phyloP scores from a whole-genome alignment of 495 filamentous ascomycete species.

The Sordaria brevicollis region DNA sequence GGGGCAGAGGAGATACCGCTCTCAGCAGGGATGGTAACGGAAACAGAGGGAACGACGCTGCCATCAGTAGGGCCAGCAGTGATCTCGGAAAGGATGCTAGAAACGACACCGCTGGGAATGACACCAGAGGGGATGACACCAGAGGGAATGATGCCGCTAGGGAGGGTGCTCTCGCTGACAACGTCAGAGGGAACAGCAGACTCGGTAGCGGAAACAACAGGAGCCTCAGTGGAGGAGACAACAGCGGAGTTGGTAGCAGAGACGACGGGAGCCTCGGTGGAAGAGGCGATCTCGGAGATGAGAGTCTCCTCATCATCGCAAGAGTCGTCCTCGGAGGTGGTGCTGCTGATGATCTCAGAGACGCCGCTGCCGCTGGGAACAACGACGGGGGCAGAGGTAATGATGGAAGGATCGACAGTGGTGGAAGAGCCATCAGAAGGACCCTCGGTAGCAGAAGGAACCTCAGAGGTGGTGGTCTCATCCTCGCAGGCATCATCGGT shows the following conservation, averaged over 20 bases:
- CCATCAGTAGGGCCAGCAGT: not conserved
- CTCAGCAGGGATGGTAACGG: not conserved
- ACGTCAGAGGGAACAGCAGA: not conserved
- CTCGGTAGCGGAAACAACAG: not conserved
- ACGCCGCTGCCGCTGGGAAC: not conserved
- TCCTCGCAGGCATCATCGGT: not conserved
- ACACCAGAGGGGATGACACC: not conserved
- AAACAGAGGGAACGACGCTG: not conserved
- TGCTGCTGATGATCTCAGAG: not conserved
- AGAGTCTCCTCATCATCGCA: conserved; percentile 8
- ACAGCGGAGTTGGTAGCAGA: conserved; percentile 1
- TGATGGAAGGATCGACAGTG: not conserved
- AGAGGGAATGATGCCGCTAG: not conserved
- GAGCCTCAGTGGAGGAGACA: not conserved
- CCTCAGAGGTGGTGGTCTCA: not conserved
- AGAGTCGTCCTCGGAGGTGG: conserved; percentile 3
- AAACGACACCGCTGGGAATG: not conserved
- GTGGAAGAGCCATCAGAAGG: not conserved
- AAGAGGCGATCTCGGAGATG: not conserved
- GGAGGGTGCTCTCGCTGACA: not conserved
- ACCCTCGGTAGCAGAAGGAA: not conserved
- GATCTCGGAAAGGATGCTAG: not conserved
- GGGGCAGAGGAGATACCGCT: not conserved
- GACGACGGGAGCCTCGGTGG: conserved; percentile 1
- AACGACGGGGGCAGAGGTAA: not conserved